A percentile compares a stretch with the other conserved stretches of the same genome.
These are phyloP conservation scores for Aspergillus sp. DNA, from an alignment of 2,329 filamentous ascomycete species.

Conservation along the genomic window DNA sequence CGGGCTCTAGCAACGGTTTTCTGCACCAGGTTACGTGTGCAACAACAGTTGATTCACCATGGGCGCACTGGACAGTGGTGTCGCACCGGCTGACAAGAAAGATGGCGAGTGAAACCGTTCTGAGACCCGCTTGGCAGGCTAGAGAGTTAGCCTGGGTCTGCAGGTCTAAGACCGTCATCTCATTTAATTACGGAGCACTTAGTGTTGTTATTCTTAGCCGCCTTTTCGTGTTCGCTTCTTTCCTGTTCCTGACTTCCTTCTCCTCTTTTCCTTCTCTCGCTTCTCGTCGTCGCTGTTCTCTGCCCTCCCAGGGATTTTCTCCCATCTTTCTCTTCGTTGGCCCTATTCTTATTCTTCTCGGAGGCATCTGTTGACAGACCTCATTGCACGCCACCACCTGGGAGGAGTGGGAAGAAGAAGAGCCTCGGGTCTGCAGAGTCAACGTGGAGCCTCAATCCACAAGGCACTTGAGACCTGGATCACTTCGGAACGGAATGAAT, in stretches of 20 bases:
- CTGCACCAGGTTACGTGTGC: not conserved
- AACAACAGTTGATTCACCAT: not conserved
- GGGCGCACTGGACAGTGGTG: not conserved
- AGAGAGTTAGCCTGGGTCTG: slow-evolving; percentile 1
- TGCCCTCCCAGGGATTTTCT: not conserved
- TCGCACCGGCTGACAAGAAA: not conserved
- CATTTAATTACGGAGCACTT: slow-evolving; percentile 2
- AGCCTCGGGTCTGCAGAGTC: slow-evolving; percentile 7
- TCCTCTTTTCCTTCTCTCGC: not conserved
- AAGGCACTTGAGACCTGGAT: not conserved
- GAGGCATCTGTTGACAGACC: slow-evolving; percentile 7
- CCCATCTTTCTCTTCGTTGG: not conserved
- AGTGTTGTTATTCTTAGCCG: slow-evolving; percentile 8
- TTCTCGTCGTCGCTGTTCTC: not conserved
- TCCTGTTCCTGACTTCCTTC: not conserved
- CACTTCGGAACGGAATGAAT: slow-evolving; percentile 11
- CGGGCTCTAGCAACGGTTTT: not conserved
- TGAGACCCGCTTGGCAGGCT: not conserved
- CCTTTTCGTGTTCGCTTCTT: slow-evolving; percentile 4
- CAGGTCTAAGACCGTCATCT: slow-evolving; percentile 9
- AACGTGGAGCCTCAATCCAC: slow-evolving; percentile 12
- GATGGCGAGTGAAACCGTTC: not conserved
- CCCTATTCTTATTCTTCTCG: not conserved
- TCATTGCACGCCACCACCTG: not conserved
- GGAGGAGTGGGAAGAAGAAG: not conserved